Base-by-base conservation (phyloP, 495 filamentous ascomycete species). In the Aspergillus panamensis region DNA sequence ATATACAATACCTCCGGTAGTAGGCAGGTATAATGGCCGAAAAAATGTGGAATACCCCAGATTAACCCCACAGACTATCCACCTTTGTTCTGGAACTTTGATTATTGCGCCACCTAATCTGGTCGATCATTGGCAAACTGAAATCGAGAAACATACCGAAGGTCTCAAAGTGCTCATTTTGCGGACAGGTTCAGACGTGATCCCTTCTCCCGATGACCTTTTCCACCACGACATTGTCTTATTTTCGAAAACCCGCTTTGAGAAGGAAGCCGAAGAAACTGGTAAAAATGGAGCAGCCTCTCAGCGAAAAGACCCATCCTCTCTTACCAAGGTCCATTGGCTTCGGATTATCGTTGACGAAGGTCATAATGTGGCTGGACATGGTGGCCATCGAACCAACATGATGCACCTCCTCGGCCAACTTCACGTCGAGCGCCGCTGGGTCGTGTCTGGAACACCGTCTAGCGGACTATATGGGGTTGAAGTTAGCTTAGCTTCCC, bases 401-500 rank as follows among this genome's bases (percentile, higher is more conserved):
- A 77, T 91, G 37, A 81, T 87, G 37, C 76, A 80, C 30, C 79
- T 90, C 8, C 74, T 93, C 0, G 81, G 87, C 19, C 77, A 80
- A 48, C 76, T 97, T 6, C 79, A 82, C 31, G 80, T 90, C 20
- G 83, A 91, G 33, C 80, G 89, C 10, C 83, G 87, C 19, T 97
- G 93, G 93, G 82, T 96, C 14, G 89, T 96, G 3, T 94, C 90
- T 2, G 93, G 92, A 52, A 97, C 93, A 0, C 93, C 93, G 13
- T 89, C 92, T 9, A 85, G 82, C 57, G 87, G 91, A 40, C 77
- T 97, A 1, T 85, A 89, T 40, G 90, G 92, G 1, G 79, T 95
- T 0, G 83, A 87, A 63, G 77, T 87, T 6, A 85, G 84, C 42
- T 66, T 85, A 52, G 80, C 80, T 4, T 76, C 75, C 3, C 73